These are phyloP conservation scores for Coemansia umbellata DNA, from an alignment of 192 early-diverging fungal genomes.

Conservation along the genomic window DNA sequence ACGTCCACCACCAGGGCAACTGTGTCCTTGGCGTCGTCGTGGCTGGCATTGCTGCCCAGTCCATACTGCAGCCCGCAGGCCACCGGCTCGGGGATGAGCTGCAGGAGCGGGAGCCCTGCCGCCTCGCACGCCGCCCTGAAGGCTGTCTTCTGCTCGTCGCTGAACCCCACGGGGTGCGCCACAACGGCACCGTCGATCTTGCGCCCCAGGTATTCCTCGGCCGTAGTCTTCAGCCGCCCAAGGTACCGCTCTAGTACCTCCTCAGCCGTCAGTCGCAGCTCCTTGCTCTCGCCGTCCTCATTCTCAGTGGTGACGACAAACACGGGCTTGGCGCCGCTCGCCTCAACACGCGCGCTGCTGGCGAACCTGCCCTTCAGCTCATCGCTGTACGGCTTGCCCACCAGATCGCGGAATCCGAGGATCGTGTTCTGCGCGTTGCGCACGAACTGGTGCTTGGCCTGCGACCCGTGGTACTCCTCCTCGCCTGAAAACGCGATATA, in stretches of 20 bases:
- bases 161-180: conserved; percentile 83
- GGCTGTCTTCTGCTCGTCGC: conserved; percentile 64
- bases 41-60: conserved; percentile 52
- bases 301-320: conserved; percentile 64
- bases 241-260: conserved; percentile 81
- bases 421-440: conserved; percentile 92
- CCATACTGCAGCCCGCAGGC: conserved; percentile 88
- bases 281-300: conserved; percentile 45
- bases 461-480: conserved; percentile 75
- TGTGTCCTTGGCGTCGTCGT: conserved; percentile 62
- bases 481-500: conserved; percentile 89
- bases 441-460: conserved; percentile 81
- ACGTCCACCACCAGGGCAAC: conserved; percentile 84
- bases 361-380: conserved; percentile 34
- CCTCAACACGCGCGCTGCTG: conserved; percentile 55
- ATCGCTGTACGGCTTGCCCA: conserved; percentile 58
- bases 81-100: conserved; percentile 84
- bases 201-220: conserved; percentile 80
- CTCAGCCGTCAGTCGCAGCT: conserved; percentile 61
- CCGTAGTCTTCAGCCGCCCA: conserved; percentile 75
- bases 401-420: conserved; percentile 75
- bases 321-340: conserved; percentile 54
- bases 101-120: conserved; percentile 77
- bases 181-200: conserved; percentile 79
- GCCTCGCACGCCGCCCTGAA: conserved; percentile 62